Evolutionary conservation across 1,284 basidiomycete species (phyloP).

Genomic region (Quambalaria eucalypti): DNA sequence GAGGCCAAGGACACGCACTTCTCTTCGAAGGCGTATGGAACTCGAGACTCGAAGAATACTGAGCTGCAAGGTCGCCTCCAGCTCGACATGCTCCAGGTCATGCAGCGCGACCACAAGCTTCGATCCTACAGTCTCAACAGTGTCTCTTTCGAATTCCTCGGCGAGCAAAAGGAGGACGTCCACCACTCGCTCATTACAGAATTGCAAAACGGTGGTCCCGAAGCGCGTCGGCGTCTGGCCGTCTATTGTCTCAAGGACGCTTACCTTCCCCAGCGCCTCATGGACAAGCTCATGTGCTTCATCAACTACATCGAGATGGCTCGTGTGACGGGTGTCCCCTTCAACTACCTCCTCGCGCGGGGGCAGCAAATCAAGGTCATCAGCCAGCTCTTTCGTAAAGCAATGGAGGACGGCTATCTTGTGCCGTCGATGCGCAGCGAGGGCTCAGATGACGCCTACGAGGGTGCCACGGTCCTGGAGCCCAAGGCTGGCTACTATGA

Average conservation of each 20-base stretch:
- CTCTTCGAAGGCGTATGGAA: conserved; percentile 46
- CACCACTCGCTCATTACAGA: conserved; percentile 46
- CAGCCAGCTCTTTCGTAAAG: conserved; percentile 45
- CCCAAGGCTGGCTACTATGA: conserved; percentile 47
- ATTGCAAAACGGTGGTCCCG: conserved; percentile 44
- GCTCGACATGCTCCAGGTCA: conserved; percentile 46
- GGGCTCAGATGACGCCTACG: conserved; percentile 45
- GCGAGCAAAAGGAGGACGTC: conserved; percentile 47
- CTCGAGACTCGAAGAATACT: conserved; percentile 44
- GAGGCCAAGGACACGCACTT: conserved; percentile 46
- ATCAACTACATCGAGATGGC: conserved; percentile 48
- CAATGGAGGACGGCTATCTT: conserved; percentile 42
- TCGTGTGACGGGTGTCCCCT: conserved; percentile 46
- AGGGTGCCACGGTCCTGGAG: conserved; percentile 45
- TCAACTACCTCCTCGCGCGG: conserved; percentile 45
- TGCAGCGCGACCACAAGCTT: conserved; percentile 47
- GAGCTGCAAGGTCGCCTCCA: conserved; percentile 45
- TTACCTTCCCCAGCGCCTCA: conserved; percentile 44
- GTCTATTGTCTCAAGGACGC: conserved; percentile 47
- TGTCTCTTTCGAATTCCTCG: conserved; percentile 45
- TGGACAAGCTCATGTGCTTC: conserved; percentile 48
- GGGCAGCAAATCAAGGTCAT: conserved; percentile 47
- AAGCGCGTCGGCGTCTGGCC: conserved; percentile 41
- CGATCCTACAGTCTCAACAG: conserved; percentile 45
- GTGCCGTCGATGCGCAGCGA: conserved; percentile 44